phyloP scores from a whole-genome alignment of 768 basidiomycete species.

The Lyophyllum semitale region DNA sequence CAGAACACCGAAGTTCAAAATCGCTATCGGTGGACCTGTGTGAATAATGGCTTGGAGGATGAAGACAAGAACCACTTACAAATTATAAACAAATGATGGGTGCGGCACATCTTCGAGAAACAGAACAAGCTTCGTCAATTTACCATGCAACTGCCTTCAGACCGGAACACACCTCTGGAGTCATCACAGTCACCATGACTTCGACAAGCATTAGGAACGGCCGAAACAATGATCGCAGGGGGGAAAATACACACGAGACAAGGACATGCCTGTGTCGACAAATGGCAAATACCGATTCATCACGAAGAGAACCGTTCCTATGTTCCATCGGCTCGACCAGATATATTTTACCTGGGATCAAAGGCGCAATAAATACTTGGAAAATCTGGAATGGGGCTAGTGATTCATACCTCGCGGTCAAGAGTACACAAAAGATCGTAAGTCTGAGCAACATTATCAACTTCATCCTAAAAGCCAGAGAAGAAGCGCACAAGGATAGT shows the following conservation, averaged over 20 bases:
- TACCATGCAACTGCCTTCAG: neutral
- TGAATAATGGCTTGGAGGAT: neutral
- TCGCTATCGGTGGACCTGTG: neutral
- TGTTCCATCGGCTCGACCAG: conserved; percentile 2
- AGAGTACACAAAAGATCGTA: conserved; percentile 6
- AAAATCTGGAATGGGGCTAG: no score
- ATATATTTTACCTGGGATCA: conserved; percentile 5
- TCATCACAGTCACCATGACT: neutral
- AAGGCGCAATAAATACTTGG: no score
- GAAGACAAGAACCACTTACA: neutral
- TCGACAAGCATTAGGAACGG: neutral
- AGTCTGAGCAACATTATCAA: neutral
- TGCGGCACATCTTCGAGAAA: conserved; percentile 1
- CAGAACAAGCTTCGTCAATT: neutral
- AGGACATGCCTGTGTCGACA: conserved; percentile 1
- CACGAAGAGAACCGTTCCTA: conserved; percentile 8
- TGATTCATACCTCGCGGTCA: neutral
- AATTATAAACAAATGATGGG: neutral
- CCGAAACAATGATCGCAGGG: neutral
- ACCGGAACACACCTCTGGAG: neutral
- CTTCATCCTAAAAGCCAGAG: no score
- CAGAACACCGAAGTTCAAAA: neutral
- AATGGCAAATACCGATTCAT: conserved; percentile 10
- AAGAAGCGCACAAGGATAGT: neutral
- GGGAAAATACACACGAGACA: neutral